Evolutionary conservation across 345 rosid species (phyloP).

Genomic region (Linum usitatissimum): DNA sequence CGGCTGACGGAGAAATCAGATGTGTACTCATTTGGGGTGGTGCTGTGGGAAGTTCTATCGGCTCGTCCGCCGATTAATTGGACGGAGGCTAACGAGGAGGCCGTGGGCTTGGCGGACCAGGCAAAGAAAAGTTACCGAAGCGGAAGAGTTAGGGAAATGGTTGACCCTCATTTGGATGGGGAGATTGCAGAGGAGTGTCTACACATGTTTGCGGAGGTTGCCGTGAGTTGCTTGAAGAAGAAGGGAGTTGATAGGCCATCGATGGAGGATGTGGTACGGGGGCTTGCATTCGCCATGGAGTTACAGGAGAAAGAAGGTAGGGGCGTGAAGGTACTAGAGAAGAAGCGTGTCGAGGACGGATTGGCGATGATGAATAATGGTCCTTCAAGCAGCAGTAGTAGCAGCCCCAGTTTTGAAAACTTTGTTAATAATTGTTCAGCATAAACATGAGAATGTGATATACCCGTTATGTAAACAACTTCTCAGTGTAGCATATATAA

Average conservation of each 20-base stretch:
- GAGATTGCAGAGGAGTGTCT: conserved; percentile 6
- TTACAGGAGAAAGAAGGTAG: conserved; percentile 15
- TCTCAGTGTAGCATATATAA: too few species aligned
- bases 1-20: conserved; percentile 27
- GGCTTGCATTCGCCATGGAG: conserved; percentile 16
- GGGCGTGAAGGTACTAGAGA: neutral
- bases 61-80: conserved; percentile 13
- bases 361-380: too few species aligned
- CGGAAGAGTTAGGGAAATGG: conserved; percentile 14
- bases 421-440: too few species aligned
- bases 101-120: conserved; percentile 13
- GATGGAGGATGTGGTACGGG: conserved; percentile 19
- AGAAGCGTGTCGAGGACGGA: neutral
- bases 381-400: neutral
- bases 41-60: conserved; percentile 17
- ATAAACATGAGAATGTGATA: conserved; percentile 9
- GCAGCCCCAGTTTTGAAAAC: too few species aligned
- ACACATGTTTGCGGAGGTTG: conserved; percentile 16
- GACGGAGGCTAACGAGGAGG: neutral
- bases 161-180: conserved; percentile 13
- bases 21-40: conserved; percentile 29
- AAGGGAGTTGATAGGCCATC: conserved; percentile 16
- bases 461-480: too few species aligned
- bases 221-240: conserved; percentile 13
- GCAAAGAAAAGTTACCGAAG: conserved; percentile 5